Percentiles rank a stretch among this genome's conserved stretches.
Evolutionary conservation across 805 yeast species (phyloP).

Genomic region (Candida montana): DNA sequence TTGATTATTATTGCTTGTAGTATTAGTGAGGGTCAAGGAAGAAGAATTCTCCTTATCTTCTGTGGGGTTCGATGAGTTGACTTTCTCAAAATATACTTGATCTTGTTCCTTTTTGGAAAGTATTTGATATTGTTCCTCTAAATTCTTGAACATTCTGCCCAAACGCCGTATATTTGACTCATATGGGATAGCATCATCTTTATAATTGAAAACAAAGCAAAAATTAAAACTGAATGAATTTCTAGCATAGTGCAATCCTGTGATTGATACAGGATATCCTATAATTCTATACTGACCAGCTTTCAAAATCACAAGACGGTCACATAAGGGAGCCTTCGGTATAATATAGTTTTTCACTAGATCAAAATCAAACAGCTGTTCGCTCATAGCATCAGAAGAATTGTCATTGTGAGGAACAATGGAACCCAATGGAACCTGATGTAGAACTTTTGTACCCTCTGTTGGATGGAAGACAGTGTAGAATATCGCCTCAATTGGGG

Average conservation of each 20-base stretch:
- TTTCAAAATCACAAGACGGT: conserved; percentile 69
- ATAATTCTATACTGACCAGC: conserved; percentile 65
- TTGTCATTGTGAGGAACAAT: conserved; percentile 35
- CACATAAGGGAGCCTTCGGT: conserved; percentile 90
- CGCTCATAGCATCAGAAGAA: conserved; percentile 28
- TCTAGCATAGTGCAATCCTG: conserved; percentile 71
- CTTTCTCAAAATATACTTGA: conserved; percentile 27
- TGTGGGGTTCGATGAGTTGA: neutral
- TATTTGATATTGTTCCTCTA: conserved; percentile 83
- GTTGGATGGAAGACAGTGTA: conserved; percentile 93
- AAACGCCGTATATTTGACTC: conserved; percentile 79
- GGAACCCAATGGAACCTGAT: conserved; percentile 83
- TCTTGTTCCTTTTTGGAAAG: conserved; percentile 53
- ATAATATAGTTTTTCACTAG: conserved; percentile 84
- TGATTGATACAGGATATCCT: conserved; percentile 86
- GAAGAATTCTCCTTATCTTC: conserved; percentile 8
- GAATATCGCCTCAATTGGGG: conserved; percentile 83
- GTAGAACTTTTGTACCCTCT: conserved; percentile 87
- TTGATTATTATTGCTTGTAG: neutral
- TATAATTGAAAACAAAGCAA: conserved; percentile 84
- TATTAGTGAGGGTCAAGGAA: conserved; percentile 12
- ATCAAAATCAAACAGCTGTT: conserved; percentile 68
- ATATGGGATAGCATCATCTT: conserved; percentile 77
- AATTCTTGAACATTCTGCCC: conserved; percentile 81
- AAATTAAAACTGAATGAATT: conserved; percentile 91